Conservation (phyloP, 2,329 filamentous ascomycete genomes). For the Emergomyces orientalis region DNA sequence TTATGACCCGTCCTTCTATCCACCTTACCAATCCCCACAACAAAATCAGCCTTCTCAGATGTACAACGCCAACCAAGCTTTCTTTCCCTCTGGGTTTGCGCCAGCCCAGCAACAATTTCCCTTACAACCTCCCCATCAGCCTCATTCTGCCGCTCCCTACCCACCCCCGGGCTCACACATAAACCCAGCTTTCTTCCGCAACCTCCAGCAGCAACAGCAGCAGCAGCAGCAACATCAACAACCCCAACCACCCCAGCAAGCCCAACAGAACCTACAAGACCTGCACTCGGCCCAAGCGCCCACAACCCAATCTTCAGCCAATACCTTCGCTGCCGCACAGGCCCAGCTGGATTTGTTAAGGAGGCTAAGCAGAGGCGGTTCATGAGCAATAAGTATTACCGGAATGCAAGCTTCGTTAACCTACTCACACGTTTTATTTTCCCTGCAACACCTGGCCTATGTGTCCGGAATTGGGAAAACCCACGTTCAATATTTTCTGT, state of each 20-base stretch:
- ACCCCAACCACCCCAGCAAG: conserved; percentile 20
- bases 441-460: not conserved
- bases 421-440: not conserved
- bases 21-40: conserved; percentile 21
- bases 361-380: conserved; percentile 25
- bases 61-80: conserved; percentile 19
- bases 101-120: conserved; percentile 24
- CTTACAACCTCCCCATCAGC: conserved; percentile 34
- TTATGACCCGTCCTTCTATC: conserved; percentile 13
- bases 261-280: conserved; percentile 10
- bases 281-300: not conserved
- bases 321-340: conserved; percentile 35
- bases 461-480: not conserved
- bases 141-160: conserved; percentile 31
- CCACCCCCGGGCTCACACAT: conserved; percentile 42
- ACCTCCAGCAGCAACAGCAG: conserved; percentile 35
- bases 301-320: conserved; percentile 19
- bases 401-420: not conserved
- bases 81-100: conserved; percentile 22
- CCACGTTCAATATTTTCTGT: not conserved
- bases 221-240: conserved; percentile 23
- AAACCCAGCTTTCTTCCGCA: conserved; percentile 50
- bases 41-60: conserved; percentile 16
- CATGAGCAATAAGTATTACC: conserved; percentile 6
- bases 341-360: conserved; percentile 34